Evolutionary conservation across 441 rosid genomes (phyloP), one percentile per base, ranked within the genome.

Genomic region (Croton laevigatus): DNA sequence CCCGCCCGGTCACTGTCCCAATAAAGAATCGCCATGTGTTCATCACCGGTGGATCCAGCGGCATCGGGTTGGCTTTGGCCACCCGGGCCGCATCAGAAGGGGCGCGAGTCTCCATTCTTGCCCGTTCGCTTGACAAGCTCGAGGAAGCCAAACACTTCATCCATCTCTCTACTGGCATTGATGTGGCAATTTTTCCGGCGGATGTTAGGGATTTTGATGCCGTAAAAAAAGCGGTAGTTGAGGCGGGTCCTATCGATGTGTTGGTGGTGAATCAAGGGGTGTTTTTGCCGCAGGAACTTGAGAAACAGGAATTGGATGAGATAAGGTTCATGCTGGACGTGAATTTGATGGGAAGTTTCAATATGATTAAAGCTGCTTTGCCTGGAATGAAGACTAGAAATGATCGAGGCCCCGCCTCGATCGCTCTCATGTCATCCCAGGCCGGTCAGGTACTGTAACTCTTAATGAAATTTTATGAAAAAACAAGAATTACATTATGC

Each of bases 41-140:
- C 91, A 78, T 92, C 78, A 94, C 98, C 45, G 97, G 98, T 51
- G 97, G 97, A 71, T 92, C 97, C 36, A 92, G 97, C 75, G 99
- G 97, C 58, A 94, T 94, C 62, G 95, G 98, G 5, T 80, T 89
- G 7, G 92, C 97, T 4, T 72, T 91, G 13, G 97, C 96, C 8
- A 87, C 80, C 20, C 81, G 59, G 16, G 92, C 87, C n/a, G 97
- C 94, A 4, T 51, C 73, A 3, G 87, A 87, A 1, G 96, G 94
- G 0, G 94, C 96, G 54, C 85, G 79, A 22, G 93, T 91, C 67
- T 93, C 97, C 13, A 83, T 93, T 80, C 84, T 93, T 13, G 91
- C 97, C 1, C 82, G 96, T 1, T 89, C 97, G 34, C 16, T 71
- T 0, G 51, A 20, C 14, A 91, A 86, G 75, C 96, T 91, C 68